Evolutionary conservation across 768 basidiomycete species (phyloP).

Genomic region (Lentinus brumalis): DNA sequence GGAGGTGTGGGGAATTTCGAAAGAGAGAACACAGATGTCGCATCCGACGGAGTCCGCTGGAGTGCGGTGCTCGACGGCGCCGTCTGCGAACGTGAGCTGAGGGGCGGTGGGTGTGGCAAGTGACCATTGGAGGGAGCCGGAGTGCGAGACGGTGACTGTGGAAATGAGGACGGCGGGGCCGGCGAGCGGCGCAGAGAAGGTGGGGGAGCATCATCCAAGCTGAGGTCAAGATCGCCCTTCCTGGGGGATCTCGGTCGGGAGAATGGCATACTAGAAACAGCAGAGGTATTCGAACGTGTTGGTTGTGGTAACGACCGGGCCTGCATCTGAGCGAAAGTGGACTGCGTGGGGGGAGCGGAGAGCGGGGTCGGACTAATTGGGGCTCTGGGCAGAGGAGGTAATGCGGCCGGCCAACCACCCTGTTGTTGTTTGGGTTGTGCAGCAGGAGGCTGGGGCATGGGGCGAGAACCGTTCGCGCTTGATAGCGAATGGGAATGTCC

Average conservation of each 20-base stretch:
- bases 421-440: constrained; percentile 21
- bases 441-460: constrained; percentile 15
- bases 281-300: constrained; percentile 7
- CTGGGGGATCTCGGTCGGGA: constrained; percentile 12
- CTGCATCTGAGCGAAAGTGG: constrained; percentile 4
- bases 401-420: constrained; percentile 23
- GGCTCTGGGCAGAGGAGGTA: constrained; percentile 28
- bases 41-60: constrained; percentile 10
- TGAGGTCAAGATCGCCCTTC: constrained; percentile 26
- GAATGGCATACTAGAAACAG: background rate
- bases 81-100: background rate
- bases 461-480: background rate
- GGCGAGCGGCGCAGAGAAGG: constrained; percentile 43
- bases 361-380: constrained; percentile 10
- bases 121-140: background rate
- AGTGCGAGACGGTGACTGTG: background rate
- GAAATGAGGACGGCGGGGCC: constrained; percentile 19
- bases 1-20: constrained; percentile 30
- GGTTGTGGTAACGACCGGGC: constrained; percentile 10
- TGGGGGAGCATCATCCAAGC: constrained; percentile 46
- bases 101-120: background rate
- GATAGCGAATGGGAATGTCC: constrained; percentile 8
- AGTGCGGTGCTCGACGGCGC: background rate
- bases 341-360: constrained; percentile 1
- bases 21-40: constrained; percentile 23